Percentiles rank a stretch among this genome's conserved stretches.
Conservation (phyloP, 257 asterid genomes). For the Petrea volubilis region DNA sequence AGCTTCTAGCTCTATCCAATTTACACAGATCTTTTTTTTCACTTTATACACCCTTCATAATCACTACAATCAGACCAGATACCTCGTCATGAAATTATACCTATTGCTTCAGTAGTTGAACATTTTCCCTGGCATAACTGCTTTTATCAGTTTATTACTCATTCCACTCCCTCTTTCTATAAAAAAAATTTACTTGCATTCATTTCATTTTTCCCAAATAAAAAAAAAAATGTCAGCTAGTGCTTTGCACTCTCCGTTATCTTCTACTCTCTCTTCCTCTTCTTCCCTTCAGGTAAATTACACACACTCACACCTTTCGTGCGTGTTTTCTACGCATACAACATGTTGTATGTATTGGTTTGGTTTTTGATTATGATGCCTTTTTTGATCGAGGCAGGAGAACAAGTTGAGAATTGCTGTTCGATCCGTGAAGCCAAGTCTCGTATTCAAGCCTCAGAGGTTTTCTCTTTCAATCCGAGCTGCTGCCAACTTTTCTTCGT, state of each 20-base stretch:
- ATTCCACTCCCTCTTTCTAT: constrained; percentile 8
- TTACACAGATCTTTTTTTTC: not conserved
- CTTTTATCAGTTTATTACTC: not conserved
- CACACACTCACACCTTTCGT: not conserved
- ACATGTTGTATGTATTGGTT: too few species aligned
- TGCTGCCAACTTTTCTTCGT: constrained; percentile 55
- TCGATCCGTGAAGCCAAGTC: constrained; percentile 33
- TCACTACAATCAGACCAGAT: not conserved
- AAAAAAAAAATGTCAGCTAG: constrained; percentile 61
- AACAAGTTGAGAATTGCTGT: constrained; percentile 35
- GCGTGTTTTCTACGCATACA: not conserved
- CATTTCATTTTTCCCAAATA: too few species aligned
- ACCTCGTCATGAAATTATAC: not conserved
- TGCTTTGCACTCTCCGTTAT: constrained; percentile 76
- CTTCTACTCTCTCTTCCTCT: constrained; percentile 40
- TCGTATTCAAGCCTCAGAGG: constrained; percentile 38
- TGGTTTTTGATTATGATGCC: not conserved
- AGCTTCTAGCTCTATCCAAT: not conserved
- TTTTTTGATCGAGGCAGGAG: constrained; percentile 38
- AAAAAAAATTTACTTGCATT: not conserved
- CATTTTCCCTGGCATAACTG: not conserved
- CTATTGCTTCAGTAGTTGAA: not conserved
- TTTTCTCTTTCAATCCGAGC: constrained; percentile 44
- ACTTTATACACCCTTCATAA: not conserved
- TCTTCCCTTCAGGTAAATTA: constrained; percentile 49